These are phyloP conservation scores for Acacia melanoxylon DNA, from an alignment of 306 rosid species.

Conservation along the genomic window DNA sequence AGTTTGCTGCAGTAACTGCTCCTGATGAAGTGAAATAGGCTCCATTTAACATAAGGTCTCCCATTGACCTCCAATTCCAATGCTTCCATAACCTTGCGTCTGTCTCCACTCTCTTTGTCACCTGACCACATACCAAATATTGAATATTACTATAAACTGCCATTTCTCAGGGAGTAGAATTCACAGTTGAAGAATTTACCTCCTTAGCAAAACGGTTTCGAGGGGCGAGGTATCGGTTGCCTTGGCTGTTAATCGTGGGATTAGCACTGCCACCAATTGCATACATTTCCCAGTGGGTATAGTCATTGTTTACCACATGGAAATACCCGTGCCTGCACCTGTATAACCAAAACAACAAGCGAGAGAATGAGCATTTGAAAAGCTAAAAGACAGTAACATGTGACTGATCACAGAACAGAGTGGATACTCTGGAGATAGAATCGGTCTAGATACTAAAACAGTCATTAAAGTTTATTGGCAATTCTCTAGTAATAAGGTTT, in stretches of 20 bases:
- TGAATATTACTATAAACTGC: not conserved
- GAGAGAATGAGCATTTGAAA: not conserved
- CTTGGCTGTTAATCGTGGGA: conserved; percentile 98
- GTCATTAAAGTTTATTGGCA: not conserved
- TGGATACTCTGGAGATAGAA: not conserved
- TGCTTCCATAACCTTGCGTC: conserved; percentile 46
- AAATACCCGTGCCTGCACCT: conserved; percentile 98
- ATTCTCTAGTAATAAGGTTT: not conserved
- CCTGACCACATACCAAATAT: conserved; percentile 43
- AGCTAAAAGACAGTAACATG: not conserved
- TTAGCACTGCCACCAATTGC: conserved; percentile 98
- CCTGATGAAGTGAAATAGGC: conserved; percentile 90
- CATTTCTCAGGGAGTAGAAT: not conserved
- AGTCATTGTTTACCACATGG: conserved; percentile 98
- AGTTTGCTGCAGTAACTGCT: conserved; percentile 70
- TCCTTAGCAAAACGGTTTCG: conserved; percentile 73
- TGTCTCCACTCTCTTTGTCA: conserved; percentile 78
- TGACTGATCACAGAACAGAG: not conserved
- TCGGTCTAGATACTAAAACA: not conserved
- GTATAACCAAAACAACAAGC: conserved; percentile 24
- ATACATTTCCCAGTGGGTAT: conserved; percentile 98
- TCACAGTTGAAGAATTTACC: conserved; percentile 42
- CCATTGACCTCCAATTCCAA: conserved; percentile 98
- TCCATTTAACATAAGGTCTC: conserved; percentile 96
- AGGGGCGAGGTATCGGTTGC: conserved; percentile 96